phyloP scores from a whole-genome alignment of 805 yeast genomes.

The Middelhovenomyces tepae region DNA sequence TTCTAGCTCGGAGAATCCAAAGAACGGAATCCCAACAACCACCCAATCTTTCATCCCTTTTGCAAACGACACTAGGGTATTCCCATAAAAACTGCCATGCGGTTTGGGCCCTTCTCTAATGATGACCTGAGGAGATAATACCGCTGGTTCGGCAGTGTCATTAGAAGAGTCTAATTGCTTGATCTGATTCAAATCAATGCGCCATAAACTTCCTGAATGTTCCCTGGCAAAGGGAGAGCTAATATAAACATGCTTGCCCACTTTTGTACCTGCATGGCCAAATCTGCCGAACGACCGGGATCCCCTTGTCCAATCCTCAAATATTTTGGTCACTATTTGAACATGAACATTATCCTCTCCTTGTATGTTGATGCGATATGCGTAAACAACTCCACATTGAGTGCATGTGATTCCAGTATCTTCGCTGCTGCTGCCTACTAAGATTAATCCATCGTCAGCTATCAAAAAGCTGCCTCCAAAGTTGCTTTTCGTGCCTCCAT shows the following conservation, averaged over 20 bases:
- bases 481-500: conserved; percentile 12
- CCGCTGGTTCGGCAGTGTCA: too few relatives aligned
- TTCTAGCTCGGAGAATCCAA: conserved; percentile 6
- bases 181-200: too few relatives aligned
- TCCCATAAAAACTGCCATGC: too few relatives aligned
- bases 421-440: conserved; percentile 25
- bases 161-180: too few relatives aligned
- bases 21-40: background rate
- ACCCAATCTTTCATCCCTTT: background rate
- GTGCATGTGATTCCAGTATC: conserved; percentile 21
- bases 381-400: conserved; percentile 36
- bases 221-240: conserved; percentile 35
- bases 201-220: conserved; percentile 43
- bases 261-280: conserved; percentile 28
- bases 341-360: conserved; percentile 10
- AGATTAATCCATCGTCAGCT: conserved; percentile 24
- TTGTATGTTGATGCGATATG: conserved; percentile 21
- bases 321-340: background rate
- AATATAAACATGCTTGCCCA: conserved; percentile 24
- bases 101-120: too few relatives aligned
- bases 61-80: too few relatives aligned
- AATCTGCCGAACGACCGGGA: conserved; percentile 22
- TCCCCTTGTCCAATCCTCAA: background rate
- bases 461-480: conserved; percentile 23
- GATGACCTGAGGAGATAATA: too few relatives aligned